Conservation (phyloP, 352 stramenopile species). For the Globisporangium heterothallicum region DNA sequence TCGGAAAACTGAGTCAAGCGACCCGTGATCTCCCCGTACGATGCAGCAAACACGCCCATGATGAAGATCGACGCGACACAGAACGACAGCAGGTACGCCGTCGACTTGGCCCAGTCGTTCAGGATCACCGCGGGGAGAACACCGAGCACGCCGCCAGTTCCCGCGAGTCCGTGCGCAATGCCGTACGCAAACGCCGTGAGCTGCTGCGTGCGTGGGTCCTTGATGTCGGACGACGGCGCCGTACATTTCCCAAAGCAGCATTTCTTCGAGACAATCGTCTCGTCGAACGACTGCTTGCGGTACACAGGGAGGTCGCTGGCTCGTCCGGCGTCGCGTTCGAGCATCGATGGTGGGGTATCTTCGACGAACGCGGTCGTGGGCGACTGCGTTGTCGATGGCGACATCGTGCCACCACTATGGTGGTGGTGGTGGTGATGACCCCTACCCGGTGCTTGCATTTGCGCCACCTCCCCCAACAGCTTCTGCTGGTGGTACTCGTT, state of each 20-base stretch:
- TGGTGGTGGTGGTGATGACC: neutral
- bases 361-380: neutral
- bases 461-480: neutral
- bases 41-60: slow-evolving; percentile 79
- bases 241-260: slow-evolving; percentile 37
- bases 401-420: neutral
- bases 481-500: slow-evolving; percentile 27
- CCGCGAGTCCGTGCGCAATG: slow-evolving; percentile 68
- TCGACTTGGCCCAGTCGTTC: slow-evolving; percentile 50
- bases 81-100: slow-evolving; percentile 76
- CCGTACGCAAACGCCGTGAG: slow-evolving; percentile 61
- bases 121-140: slow-evolving; percentile 78
- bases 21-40: slow-evolving; percentile 64
- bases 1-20: slow-evolving; percentile 30
- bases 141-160: slow-evolving; percentile 49
- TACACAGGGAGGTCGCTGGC: slow-evolving; percentile 1
- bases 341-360: neutral
- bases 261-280: slow-evolving; percentile 28
- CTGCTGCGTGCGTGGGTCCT: slow-evolving; percentile 36
- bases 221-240: slow-evolving; percentile 36
- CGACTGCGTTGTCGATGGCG: slow-evolving; percentile 6
- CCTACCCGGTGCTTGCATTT: neutral
- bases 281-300: slow-evolving; percentile 25
- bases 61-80: slow-evolving; percentile 80
- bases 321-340: slow-evolving; percentile 1